phyloP scores from a whole-genome alignment of 108 stramenopile species.

The Asterionellopsis glacialis region DNA sequence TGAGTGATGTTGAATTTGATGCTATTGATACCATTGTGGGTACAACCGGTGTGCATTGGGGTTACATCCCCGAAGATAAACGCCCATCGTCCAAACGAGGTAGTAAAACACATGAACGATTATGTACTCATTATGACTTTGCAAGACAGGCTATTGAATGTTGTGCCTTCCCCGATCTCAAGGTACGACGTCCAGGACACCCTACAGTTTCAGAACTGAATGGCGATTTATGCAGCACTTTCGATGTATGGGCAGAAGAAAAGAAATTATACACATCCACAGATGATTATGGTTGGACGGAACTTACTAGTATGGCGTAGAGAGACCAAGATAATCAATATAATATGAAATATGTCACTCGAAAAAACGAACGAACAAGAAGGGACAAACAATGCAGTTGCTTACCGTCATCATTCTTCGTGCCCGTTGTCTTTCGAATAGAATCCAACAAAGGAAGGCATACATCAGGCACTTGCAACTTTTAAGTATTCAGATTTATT shows the following conservation, averaged over 20 bases:
- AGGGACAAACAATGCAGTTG: too few relatives aligned
- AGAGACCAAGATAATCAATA: too few relatives aligned
- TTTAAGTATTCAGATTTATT: too few relatives aligned
- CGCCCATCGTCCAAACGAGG: slow-evolving; percentile 55
- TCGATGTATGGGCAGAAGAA: slow-evolving; percentile 54
- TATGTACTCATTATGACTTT: slow-evolving; percentile 75
- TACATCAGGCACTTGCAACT: too few relatives aligned
- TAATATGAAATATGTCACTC: too few relatives aligned
- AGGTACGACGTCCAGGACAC: slow-evolving; percentile 6
- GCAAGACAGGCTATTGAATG: slow-evolving; percentile 69
- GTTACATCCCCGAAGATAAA: slow-evolving; percentile 61
- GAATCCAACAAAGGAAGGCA: too few relatives aligned
- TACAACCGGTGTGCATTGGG: slow-evolving; percentile 55
- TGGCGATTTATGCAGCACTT: slow-evolving; percentile 21
- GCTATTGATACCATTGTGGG: slow-evolving; percentile 62
- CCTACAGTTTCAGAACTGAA: slow-evolving; percentile 63
- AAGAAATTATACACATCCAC: slow-evolving; percentile 40
- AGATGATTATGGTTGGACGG: slow-evolving; percentile 77
- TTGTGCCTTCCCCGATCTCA: slow-evolving; percentile 53
- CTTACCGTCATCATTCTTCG: too few relatives aligned
- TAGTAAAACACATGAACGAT: slow-evolving; percentile 53
- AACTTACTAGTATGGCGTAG: slow-evolving; percentile 39
- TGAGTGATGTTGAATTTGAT: slow-evolving; percentile 61
- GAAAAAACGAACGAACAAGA: too few relatives aligned
- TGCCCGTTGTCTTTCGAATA: too few relatives aligned